These are phyloP conservation scores for Cicer pinnatifidum DNA, from an alignment of 306 rosid species.

Conservation along the genomic window DNA sequence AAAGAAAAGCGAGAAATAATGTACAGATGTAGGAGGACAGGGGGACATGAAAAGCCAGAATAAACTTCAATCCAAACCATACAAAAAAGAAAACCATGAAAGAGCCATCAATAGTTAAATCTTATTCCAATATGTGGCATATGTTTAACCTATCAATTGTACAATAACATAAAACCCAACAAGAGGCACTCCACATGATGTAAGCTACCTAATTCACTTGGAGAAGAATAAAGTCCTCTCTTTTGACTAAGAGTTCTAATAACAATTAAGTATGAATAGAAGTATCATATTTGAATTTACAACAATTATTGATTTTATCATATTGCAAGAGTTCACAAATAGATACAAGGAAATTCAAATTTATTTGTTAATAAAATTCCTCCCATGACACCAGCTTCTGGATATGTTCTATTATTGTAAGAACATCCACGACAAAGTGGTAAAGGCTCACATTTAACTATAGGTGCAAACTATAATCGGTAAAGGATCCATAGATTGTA, in stretches of 20 bases:
- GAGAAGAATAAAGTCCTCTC: constrained; percentile 27
- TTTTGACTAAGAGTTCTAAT: constrained; percentile 6
- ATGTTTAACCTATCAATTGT: constrained; percentile 14
- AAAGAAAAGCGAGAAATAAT: constrained; percentile 10
- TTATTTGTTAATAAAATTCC: not conserved
- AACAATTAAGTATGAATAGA: constrained; percentile 3
- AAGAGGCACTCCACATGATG: constrained; percentile 14
- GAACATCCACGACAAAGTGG: not conserved
- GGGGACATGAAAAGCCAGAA: constrained; percentile 20
- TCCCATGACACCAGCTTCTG: not conserved
- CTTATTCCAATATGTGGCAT: constrained; percentile 13
- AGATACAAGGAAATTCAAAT: not conserved
- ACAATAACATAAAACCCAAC: constrained; percentile 31
- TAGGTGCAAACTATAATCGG: not conserved
- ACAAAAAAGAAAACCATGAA: constrained; percentile 33
- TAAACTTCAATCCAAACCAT: constrained; percentile 20
- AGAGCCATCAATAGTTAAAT: constrained; percentile 8
- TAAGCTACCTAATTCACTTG: constrained; percentile 11
- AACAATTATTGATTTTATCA: constrained; percentile 7
- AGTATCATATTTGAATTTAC: constrained; percentile 16
- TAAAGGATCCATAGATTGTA: too few species aligned
- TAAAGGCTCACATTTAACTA: not conserved
- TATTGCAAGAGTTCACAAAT: constrained; percentile 2
- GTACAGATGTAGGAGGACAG: not conserved
- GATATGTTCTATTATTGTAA: not conserved